phyloP scores from a whole-genome alignment of 345 rosid genomes.

The Balakata baccata region DNA sequence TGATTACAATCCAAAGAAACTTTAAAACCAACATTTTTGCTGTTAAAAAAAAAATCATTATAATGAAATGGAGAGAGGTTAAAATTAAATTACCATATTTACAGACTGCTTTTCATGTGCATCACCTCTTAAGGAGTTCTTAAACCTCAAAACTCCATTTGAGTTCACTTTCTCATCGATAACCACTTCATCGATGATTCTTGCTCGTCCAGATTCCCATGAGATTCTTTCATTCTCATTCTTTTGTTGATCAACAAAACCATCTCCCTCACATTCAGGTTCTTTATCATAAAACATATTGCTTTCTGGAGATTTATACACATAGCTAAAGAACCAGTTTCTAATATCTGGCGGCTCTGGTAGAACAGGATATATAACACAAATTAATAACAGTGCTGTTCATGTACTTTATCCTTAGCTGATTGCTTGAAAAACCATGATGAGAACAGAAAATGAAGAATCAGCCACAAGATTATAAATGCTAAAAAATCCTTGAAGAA shows the following conservation, averaged over 20 bases:
- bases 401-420: not conserved
- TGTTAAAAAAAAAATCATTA: not conserved
- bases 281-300: slow-evolving; percentile 19
- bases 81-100: slow-evolving; percentile 11
- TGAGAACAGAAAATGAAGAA: not conserved
- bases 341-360: slow-evolving; percentile 40
- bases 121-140: not conserved
- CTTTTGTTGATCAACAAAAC: slow-evolving; percentile 29
- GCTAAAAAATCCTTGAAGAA: not conserved
- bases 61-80: not conserved
- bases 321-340: slow-evolving; percentile 57
- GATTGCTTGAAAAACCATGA: not conserved
- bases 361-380: not conserved
- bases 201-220: not conserved
- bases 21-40: no score
- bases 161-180: slow-evolving; percentile 20
- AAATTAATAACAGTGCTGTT: not conserved
- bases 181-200: slow-evolving; percentile 11
- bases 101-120: slow-evolving; percentile 12
- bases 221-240: slow-evolving; percentile 20
- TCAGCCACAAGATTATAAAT: no score
- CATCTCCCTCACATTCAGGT: slow-evolving; percentile 25
- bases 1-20: not conserved
- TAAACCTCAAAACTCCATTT: slow-evolving; percentile 17
- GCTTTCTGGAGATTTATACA: slow-evolving; percentile 41